phyloP scores from a whole-genome alignment of 306 rosid species.

The Calophaca sinica region DNA sequence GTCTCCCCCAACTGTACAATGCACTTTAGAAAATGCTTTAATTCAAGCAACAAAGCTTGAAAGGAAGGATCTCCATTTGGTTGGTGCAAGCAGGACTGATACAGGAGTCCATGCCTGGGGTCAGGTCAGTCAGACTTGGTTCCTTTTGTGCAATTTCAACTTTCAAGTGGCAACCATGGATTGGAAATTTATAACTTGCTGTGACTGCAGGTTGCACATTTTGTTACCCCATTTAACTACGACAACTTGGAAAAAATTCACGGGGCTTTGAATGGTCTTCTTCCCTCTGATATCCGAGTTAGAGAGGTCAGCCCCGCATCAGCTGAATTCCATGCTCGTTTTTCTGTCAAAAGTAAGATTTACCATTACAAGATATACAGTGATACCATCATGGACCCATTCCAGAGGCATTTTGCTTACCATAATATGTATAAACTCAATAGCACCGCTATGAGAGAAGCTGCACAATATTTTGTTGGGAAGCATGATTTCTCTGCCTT shows the following conservation, averaged over 20 bases:
- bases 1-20: conserved; percentile 91
- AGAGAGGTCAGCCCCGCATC: conserved; percentile 84
- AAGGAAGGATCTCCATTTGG: conserved; percentile 76
- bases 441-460: conserved; percentile 74
- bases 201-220: conserved; percentile 87
- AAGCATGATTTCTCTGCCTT: conserved; percentile 92
- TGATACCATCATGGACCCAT: conserved; percentile 83
- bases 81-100: conserved; percentile 94
- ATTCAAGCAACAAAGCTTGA: conserved; percentile 74
- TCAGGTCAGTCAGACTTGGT: conserved; percentile 81
- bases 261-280: conserved; percentile 82
- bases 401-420: conserved; percentile 75
- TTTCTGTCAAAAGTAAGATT: conserved; percentile 82
- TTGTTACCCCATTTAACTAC: conserved; percentile 81
- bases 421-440: conserved; percentile 82
- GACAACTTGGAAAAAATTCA: conserved; percentile 71
- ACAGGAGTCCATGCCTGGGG: conserved; percentile 96
- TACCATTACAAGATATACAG: conserved; percentile 93
- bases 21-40: conserved; percentile 74
- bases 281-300: conserved; percentile 87
- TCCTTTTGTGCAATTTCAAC: conserved; percentile 33
- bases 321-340: conserved; percentile 89
- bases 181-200: conserved; percentile 43
- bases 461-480: conserved; percentile 78
- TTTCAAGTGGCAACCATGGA: conserved; percentile 4